Conservation (phyloP, 345 rosid species). For the Theobroma cacao region DNA sequence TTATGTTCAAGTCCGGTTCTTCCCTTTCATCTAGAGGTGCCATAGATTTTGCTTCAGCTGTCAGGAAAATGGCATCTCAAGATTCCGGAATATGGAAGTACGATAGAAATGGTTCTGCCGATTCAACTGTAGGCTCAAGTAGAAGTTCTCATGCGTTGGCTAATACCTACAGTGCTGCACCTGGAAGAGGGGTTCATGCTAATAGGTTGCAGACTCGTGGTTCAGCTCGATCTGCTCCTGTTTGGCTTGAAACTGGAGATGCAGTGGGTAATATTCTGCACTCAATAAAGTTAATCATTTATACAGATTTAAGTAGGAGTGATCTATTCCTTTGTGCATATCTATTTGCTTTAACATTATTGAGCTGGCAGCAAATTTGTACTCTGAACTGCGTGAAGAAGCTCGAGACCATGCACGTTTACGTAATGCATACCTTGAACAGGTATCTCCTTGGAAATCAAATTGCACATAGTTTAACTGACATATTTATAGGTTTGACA, state of each 20-base stretch:
- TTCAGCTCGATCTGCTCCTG: slow-evolving; percentile 72
- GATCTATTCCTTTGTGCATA: not conserved
- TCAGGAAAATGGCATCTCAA: slow-evolving; percentile 78
- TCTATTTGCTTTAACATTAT: slow-evolving; percentile 42
- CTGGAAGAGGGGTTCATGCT: slow-evolving; percentile 61
- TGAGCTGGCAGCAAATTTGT: slow-evolving; percentile 79
- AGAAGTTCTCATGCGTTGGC: slow-evolving; percentile 58
- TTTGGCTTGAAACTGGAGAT: slow-evolving; percentile 99
- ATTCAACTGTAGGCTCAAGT: slow-evolving; percentile 79
- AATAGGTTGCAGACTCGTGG: slow-evolving; percentile 67
- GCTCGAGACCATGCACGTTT: slow-evolving; percentile 92
- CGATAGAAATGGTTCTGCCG: slow-evolving; percentile 70
- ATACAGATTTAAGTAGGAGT: not conserved
- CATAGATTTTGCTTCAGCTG: slow-evolving; percentile 87
- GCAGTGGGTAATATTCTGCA: slow-evolving; percentile 81
- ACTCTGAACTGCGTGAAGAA: slow-evolving; percentile 85
- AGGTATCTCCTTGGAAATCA: slow-evolving; percentile 43
- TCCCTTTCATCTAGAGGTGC: slow-evolving; percentile 58
- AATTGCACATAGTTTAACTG: slow-evolving; percentile 1
- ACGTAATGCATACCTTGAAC: slow-evolving; percentile 85
- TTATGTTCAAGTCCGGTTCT: slow-evolving; percentile 65
- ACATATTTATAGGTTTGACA: not conserved
- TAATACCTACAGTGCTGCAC: slow-evolving; percentile 54
- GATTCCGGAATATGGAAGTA: slow-evolving; percentile 89
- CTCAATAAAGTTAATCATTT: slow-evolving; percentile 28